phyloP scores from a whole-genome alignment of 495 filamentous ascomycete species.

The Annulohypoxylon moriforme region DNA sequence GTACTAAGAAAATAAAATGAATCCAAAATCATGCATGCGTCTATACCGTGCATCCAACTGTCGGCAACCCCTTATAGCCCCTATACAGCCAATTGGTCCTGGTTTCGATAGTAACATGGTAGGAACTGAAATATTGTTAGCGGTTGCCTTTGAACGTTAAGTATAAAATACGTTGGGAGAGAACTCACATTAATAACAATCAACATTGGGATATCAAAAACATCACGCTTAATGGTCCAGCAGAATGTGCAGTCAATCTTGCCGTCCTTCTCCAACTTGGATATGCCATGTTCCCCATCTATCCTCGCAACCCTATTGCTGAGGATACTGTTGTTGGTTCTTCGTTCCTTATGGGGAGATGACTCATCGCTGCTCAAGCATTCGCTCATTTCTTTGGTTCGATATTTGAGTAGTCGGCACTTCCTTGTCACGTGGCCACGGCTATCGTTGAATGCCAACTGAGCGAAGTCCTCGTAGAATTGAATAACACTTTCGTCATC shows the following conservation, averaged over 20 bases:
- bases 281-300: slow-evolving; percentile 80
- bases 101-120: slow-evolving; percentile 62
- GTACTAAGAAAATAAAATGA: slow-evolving; percentile 15
- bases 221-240: slow-evolving; percentile 96
- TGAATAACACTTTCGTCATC: slow-evolving; percentile 93
- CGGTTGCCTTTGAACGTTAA: background rate
- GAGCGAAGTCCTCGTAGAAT: slow-evolving; percentile 96
- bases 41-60: slow-evolving; percentile 9
- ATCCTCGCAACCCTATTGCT: slow-evolving; percentile 69
- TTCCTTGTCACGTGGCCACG: slow-evolving; percentile 82
- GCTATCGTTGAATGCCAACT: slow-evolving; percentile 89
- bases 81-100: slow-evolving; percentile 62
- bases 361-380: slow-evolving; percentile 46
- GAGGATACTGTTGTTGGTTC: slow-evolving; percentile 58
- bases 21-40: slow-evolving; percentile 35
- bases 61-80: slow-evolving; percentile 35
- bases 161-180: background rate
- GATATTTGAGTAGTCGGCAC: slow-evolving; percentile 92
- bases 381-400: slow-evolving; percentile 71
- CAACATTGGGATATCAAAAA: slow-evolving; percentile 98
- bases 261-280: slow-evolving; percentile 83
- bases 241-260: slow-evolving; percentile 94
- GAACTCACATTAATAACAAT: slow-evolving; percentile 94
- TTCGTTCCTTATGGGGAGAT: slow-evolving; percentile 53
- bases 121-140: slow-evolving; percentile 54